Evolutionary conservation across 129 eudicot genomes (phyloP).

Genomic region (Saussurea involucrata): DNA sequence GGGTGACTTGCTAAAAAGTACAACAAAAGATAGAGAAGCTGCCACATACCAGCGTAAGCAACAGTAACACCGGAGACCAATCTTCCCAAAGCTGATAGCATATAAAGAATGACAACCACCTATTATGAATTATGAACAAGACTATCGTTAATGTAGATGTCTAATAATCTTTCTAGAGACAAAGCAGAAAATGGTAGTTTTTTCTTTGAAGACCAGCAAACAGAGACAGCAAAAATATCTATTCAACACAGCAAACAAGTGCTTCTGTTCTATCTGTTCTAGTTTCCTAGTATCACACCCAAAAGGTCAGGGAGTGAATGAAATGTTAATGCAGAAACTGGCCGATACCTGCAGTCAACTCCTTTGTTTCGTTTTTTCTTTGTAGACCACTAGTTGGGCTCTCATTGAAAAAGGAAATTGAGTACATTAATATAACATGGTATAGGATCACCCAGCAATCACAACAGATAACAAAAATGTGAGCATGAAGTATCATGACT

Average conservation of each 20-base stretch:
- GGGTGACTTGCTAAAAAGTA: background rate
- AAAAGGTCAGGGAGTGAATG: background rate
- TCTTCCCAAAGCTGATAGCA: slow-evolving; percentile 87
- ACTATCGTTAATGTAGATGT: background rate
- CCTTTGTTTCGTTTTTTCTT: background rate
- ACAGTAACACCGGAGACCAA: slow-evolving; percentile 79
- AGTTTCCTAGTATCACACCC: background rate
- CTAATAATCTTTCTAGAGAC: background rate
- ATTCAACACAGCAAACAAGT: background rate
- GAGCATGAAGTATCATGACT: background rate
- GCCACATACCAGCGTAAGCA: slow-evolving; percentile 78
- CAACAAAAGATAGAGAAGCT: background rate
- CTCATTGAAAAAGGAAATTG: background rate
- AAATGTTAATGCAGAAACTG: background rate
- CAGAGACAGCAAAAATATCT: background rate
- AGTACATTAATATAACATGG: background rate
- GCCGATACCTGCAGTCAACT: background rate
- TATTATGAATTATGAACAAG: slow-evolving; percentile 14
- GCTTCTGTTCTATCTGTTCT: background rate
- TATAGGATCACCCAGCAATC: background rate
- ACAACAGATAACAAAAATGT: background rate
- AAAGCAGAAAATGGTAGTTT: too few relatives aligned
- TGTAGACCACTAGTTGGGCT: background rate
- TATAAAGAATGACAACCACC: slow-evolving; percentile 71
- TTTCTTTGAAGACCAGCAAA: too few relatives aligned